Conservation (phyloP, 75 land plant genomes). For the Azolla pinnata region DNA sequence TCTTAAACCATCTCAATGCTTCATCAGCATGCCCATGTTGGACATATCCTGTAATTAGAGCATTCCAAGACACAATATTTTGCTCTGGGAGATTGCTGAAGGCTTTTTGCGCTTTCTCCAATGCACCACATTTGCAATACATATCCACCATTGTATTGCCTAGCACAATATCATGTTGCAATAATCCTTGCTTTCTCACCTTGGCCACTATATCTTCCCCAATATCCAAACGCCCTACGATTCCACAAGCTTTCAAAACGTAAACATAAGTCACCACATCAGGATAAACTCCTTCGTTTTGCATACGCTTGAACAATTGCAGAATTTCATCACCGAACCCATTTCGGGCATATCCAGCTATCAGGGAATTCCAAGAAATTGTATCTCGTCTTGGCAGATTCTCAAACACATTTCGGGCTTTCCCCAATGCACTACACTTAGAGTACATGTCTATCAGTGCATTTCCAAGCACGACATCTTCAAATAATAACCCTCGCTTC, state of each 20-base stretch:
- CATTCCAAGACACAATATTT: constrained; percentile 17
- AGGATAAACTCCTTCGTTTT: constrained; percentile 2
- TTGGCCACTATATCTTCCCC: constrained; percentile 3
- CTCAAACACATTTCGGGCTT: constrained; percentile 14
- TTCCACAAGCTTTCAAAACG: constrained; percentile 16
- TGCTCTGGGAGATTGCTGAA: constrained; percentile 31
- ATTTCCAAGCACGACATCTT: not conserved
- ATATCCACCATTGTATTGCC: constrained; percentile 21
- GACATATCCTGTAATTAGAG: constrained; percentile 3
- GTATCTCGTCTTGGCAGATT: constrained; percentile 7
- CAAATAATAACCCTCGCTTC: not conserved
- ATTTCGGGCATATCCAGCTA: constrained; percentile 17
- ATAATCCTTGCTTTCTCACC: not conserved
- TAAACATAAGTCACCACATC: constrained; percentile 16
- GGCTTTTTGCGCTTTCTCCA: constrained; percentile 13
- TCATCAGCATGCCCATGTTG: not conserved
- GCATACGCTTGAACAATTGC: constrained; percentile 10
- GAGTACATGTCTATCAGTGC: too few relatives aligned
- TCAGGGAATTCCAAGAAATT: constrained; percentile 23
- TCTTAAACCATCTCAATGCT: not conserved
- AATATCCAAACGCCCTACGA: constrained; percentile 9
- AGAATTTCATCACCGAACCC: constrained; percentile 15
- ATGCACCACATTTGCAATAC: constrained; percentile 19
- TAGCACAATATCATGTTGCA: constrained; percentile 12
- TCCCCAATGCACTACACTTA: not conserved